Evolutionary conservation across 352 stramenopile genomes (phyloP), one percentile per base, ranked within the genome.

Genomic region (Peronospora destructor): DNA sequence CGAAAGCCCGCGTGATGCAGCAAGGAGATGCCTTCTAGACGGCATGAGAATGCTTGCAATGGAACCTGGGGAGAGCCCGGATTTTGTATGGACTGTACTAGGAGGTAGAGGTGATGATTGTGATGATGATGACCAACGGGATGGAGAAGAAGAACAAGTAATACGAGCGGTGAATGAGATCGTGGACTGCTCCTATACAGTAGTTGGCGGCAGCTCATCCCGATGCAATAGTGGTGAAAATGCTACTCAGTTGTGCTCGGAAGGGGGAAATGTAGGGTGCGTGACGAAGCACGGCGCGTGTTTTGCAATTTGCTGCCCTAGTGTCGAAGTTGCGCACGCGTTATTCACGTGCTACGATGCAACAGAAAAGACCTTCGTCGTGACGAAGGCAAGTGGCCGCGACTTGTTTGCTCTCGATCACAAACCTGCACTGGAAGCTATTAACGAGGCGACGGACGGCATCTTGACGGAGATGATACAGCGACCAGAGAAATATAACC

Each of bases 331-430:
- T 23, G 63, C 76, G 1, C 71, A 88, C 36, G 76, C 77, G 26
- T 73, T 84, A 44, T 93, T 93, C 60, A 89, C 76, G 39, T 90
- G 82, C 56, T 93, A 91, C 60, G 76, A 88, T 35, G 69, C 74
- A 32, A 87, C 77, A 19, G 74, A 85, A 17, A 84, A 74, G 43
- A 62, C 50, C 0, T 88, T 91, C 33, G 59, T 71, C 6, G 80
- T 88, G 21, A 86, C 76, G 0, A 84, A 91, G 46, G 66, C 71
- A 8, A 58, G 61, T 37, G 74, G 77, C 0, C 79, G 78, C 25
- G 67, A 84, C n/a, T 49, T 93, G 32, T 54, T 72, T 26, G 56
- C 66, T 2, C 46, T 93, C 37, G 75, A 91, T 52, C 57, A 85
- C 47, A 87, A 90, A 46, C 77, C 82, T 10, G 79, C 82, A 33